These are phyloP conservation scores for Chytridium lagenaria DNA, from an alignment of 371 early-diverging fungal species.

Conservation along the genomic window DNA sequence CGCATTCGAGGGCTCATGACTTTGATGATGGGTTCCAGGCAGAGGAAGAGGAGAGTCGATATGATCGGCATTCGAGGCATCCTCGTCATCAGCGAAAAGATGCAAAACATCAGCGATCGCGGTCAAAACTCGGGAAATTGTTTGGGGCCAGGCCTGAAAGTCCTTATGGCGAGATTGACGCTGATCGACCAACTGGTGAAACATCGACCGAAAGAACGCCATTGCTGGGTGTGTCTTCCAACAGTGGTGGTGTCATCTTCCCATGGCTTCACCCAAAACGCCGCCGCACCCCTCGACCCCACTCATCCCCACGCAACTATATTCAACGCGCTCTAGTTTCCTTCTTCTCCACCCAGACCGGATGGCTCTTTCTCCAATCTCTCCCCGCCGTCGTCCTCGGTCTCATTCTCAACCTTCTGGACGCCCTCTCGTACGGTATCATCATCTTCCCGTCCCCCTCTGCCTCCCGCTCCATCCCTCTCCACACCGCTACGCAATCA, in stretches of 20 bases:
- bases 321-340: no score
- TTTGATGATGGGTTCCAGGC: neutral
- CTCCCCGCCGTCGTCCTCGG: constrained; percentile 92
- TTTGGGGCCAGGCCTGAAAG: neutral
- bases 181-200: neutral
- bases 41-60: neutral
- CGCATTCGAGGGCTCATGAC: neutral
- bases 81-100: neutral
- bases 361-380: constrained; percentile 41
- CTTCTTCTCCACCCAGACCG: neutral
- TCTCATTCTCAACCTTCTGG: constrained; percentile 86
- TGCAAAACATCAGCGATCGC: neutral
- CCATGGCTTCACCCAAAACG: neutral
- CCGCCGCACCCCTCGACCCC: no score
- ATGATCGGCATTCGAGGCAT: neutral
- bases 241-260: neutral
- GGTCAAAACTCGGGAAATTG: neutral
- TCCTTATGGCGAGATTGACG: neutral
- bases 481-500: constrained; percentile 77
- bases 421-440: constrained; percentile 76
- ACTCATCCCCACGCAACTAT: no score
- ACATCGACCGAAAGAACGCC: neutral
- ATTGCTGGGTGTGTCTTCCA: neutral
- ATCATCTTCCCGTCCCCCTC: constrained; percentile 81
- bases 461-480: constrained; percentile 58